Conservation (phyloP, 352 stramenopile species). For the Sclerospora graminicola region DNA sequence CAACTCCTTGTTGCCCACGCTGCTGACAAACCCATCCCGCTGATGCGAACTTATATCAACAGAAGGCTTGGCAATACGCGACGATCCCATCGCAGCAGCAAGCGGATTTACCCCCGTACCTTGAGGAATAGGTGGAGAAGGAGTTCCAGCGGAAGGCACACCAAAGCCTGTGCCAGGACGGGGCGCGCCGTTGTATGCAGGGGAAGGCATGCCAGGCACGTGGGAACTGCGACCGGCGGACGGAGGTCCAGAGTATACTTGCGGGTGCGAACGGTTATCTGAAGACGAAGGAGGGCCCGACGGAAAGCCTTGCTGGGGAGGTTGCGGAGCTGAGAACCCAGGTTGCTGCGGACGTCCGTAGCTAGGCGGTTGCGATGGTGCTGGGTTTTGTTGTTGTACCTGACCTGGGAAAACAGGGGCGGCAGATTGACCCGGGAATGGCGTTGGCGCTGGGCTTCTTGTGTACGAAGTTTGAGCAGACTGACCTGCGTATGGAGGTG, state of each 20-base stretch:
- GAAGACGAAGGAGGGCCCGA: constrained; percentile 47
- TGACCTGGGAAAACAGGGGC: constrained; percentile 22
- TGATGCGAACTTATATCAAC: constrained; percentile 77
- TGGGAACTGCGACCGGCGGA: constrained; percentile 21
- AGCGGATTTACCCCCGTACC: constrained; percentile 63
- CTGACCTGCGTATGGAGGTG: constrained; percentile 25
- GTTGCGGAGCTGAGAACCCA: constrained; percentile 20
- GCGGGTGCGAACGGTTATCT: constrained; percentile 13
- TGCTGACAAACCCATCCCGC: constrained; percentile 78
- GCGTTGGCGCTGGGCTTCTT: constrained; percentile 11
- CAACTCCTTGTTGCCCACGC: constrained; percentile 80
- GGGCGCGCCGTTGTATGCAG: constrained; percentile 21
- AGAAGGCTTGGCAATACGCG: constrained; percentile 67
- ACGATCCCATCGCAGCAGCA: constrained; percentile 46
- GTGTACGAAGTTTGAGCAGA: constrained; percentile 23
- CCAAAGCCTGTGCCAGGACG: constrained; percentile 28
- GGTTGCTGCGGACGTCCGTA: constrained; percentile 33
- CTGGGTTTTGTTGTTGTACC: constrained; percentile 13
- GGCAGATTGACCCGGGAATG: constrained; percentile 25
- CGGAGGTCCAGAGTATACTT: constrained; percentile 30
- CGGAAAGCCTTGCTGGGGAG: constrained; percentile 25
- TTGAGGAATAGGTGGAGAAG: constrained; percentile 39
- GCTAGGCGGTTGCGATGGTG: constrained; percentile 15
- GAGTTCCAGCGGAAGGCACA: constrained; percentile 8
- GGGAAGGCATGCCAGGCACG: constrained; percentile 17